Evolutionary conservation across 2,329 filamentous ascomycete species (phyloP).

Genomic region (Pestalotiopsis sp.): DNA sequence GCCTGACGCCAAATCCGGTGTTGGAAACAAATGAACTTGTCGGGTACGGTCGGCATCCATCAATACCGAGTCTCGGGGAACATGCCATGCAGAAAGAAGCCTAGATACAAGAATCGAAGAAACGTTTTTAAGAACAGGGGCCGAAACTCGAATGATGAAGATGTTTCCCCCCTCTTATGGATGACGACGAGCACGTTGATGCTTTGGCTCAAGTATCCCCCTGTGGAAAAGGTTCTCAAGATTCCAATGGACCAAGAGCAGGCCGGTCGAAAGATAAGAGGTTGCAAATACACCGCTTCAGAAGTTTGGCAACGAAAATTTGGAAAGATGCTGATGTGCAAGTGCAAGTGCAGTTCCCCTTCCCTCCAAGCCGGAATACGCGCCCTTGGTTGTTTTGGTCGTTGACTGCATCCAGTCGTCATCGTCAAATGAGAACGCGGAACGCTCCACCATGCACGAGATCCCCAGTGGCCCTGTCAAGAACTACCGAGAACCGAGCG

Average conservation of each 20-base stretch:
- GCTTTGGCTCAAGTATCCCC: slow-evolving; percentile 2
- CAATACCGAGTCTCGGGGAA: slow-evolving; percentile 7
- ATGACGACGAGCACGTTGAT: neutral
- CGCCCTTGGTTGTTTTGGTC: slow-evolving; percentile 9
- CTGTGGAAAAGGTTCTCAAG: neutral
- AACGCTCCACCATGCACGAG: slow-evolving; percentile 13
- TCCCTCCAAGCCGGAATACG: slow-evolving; percentile 1
- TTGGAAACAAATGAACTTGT: neutral
- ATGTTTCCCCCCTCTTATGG: neutral
- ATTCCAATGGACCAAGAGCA: neutral
- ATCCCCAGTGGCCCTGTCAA: neutral
- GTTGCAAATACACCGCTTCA: slow-evolving; percentile 5
- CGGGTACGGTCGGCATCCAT: neutral
- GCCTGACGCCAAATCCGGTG: neutral
- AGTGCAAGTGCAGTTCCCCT: neutral
- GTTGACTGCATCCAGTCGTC: slow-evolving; percentile 15
- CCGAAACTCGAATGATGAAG: slow-evolving; percentile 12
- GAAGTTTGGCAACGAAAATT: slow-evolving; percentile 13
- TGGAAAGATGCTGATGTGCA: slow-evolving; percentile 11
- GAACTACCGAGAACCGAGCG: neutral
- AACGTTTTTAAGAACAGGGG: slow-evolving; percentile 6
- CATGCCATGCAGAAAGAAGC: slow-evolving; percentile 12
- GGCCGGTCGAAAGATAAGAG: neutral
- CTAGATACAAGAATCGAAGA: slow-evolving; percentile 16
- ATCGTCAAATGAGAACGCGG: slow-evolving; percentile 15